A percentile compares a stretch with the other conserved stretches of the same genome.
These are phyloP conservation scores for Kodamaea leandrae DNA, from an alignment of 805 yeast genomes.

Conservation along the genomic window DNA sequence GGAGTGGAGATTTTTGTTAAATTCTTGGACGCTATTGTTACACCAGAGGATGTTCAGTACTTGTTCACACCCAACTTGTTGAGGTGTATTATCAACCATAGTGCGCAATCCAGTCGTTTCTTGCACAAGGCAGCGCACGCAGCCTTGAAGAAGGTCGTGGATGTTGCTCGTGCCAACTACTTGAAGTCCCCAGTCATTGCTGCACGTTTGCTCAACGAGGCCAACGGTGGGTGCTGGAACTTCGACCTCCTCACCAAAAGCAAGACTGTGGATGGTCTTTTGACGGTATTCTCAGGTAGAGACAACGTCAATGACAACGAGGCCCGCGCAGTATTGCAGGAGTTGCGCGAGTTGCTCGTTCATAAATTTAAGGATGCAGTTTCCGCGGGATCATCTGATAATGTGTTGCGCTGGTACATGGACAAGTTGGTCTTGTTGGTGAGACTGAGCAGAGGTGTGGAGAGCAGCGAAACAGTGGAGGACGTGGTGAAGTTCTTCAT, in stretches of 20 bases:
- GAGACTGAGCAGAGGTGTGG: constrained; percentile 40
- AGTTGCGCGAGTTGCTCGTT: constrained; percentile 24
- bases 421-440: constrained; percentile 57
- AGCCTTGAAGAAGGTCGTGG: constrained; percentile 44
- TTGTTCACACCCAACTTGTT: constrained; percentile 64
- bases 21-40: constrained; percentile 32
- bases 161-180: constrained; percentile 35
- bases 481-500: constrained; percentile 39
- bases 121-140: constrained; percentile 65
- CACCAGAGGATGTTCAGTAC: constrained; percentile 17
- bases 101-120: constrained; percentile 60
- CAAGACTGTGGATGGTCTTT: constrained; percentile 51
- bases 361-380: constrained; percentile 23
- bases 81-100: constrained; percentile 74
- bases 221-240: constrained; percentile 53
- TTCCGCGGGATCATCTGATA: constrained; percentile 29
- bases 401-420: constrained; percentile 53
- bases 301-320: constrained; percentile 12
- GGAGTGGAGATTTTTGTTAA: constrained; percentile 73
- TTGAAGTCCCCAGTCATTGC: constrained; percentile 35
- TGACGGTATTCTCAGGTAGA: constrained; percentile 23
- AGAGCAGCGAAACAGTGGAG: constrained; percentile 26
- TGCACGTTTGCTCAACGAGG: constrained; percentile 25
- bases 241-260: constrained; percentile 78
- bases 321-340: constrained; percentile 17